Percentiles rank a stretch among this genome's conserved stretches.
These are phyloP conservation scores for Zygnema cylindricum DNA, from an alignment of 139 green algal genomes.

Conservation along the genomic window DNA sequence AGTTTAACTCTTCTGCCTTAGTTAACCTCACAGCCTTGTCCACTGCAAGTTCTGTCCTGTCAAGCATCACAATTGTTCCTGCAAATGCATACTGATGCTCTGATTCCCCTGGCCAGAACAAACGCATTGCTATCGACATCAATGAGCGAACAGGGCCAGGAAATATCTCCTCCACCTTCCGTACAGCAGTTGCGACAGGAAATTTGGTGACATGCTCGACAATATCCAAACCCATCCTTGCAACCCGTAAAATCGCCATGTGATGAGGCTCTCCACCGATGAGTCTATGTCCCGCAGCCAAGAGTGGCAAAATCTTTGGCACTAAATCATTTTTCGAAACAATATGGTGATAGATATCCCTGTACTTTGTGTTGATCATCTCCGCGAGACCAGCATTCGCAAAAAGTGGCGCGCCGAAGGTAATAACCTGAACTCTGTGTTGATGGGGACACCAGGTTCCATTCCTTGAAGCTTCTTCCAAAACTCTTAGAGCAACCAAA, in stretches of 20 bases:
- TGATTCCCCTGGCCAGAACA: conserved; percentile 18
- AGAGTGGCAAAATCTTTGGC: conserved; percentile 34
- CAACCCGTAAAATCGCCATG: conserved; percentile 38
- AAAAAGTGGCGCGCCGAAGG: conserved; percentile 49
- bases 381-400: conserved; percentile 37
- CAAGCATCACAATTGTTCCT: conserved; percentile 27
- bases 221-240: conserved; percentile 2
- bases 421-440: conserved; percentile 38
- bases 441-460: conserved; percentile 16
- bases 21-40: conserved; percentile 13
- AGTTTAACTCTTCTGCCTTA: conserved; percentile 28
- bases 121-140: neutral
- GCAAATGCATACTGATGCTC: conserved; percentile 35
- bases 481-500: conserved; percentile 30
- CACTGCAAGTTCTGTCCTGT: neutral
- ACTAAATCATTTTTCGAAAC: conserved; percentile 46
- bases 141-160: conserved; percentile 19
- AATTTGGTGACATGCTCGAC: conserved; percentile 28
- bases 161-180: conserved; percentile 1
- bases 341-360: conserved; percentile 33
- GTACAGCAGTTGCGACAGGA: conserved; percentile 22
- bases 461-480: conserved; percentile 28
- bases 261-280: conserved; percentile 4
- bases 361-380: conserved; percentile 47
- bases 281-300: conserved; percentile 14